These are phyloP conservation scores for Floccularia luteovirens DNA, from an alignment of 768 basidiomycete genomes.

Conservation along the genomic window DNA sequence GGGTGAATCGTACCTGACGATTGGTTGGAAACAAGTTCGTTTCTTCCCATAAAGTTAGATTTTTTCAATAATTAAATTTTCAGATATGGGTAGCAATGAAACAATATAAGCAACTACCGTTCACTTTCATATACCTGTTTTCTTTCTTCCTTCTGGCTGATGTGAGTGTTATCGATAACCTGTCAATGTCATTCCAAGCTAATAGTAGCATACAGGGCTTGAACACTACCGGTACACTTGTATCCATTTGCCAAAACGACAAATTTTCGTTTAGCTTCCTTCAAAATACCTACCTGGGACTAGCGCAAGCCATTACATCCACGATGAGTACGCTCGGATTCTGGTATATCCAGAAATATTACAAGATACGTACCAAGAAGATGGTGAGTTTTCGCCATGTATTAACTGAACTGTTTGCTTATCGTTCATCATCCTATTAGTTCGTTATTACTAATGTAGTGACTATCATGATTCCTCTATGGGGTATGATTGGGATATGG, in stretches of 20 bases:
- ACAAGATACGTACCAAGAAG: conserved; percentile 72
- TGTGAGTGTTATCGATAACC: conserved; percentile 31
- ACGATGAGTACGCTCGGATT: conserved; percentile 67
- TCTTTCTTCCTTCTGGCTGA: conserved; percentile 76
- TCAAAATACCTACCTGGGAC: conserved; percentile 71
- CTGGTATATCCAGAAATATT: conserved; percentile 78
- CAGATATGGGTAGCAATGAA: conserved; percentile 74
- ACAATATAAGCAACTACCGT: conserved; percentile 71
- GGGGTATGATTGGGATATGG: conserved; percentile 87
- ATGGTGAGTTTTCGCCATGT: conserved; percentile 56
- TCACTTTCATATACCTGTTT: conserved; percentile 77
- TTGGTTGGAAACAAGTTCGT: conserved; percentile 82
- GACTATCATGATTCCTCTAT: conserved; percentile 72
- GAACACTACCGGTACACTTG: conserved; percentile 72
- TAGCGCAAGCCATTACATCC: conserved; percentile 70
- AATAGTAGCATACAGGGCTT: conserved; percentile 44
- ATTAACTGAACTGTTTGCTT: no score
- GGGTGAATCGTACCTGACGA: conserved; percentile 67
- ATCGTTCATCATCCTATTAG: conserved; percentile 29
- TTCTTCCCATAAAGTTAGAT: no score
- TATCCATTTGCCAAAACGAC: conserved; percentile 74
- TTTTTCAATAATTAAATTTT: no score
- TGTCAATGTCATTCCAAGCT: background rate
- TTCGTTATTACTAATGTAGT: conserved; percentile 73
- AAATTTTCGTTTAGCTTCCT: conserved; percentile 79